These are phyloP conservation scores for Chalciporus sphaerocephalus DNA, from an alignment of 768 basidiomycete genomes.

Conservation along the genomic window DNA sequence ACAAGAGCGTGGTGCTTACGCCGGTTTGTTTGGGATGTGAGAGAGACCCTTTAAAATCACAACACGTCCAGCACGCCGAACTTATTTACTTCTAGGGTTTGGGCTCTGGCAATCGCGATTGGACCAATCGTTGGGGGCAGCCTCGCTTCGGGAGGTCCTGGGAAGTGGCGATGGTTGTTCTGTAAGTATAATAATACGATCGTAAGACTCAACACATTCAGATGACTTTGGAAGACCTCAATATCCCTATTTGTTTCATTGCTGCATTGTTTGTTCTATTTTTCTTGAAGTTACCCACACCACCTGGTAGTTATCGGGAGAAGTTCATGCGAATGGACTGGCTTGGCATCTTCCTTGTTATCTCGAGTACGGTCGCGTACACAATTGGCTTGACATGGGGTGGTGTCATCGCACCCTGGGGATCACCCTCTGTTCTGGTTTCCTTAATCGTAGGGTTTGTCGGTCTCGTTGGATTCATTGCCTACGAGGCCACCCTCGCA, in stretches of 20 bases:
- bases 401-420: too few species aligned
- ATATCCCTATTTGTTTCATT: slow-evolving; percentile 34
- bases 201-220: too few species aligned
- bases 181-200: too few species aligned
- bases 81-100: too few species aligned
- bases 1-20: too few species aligned
- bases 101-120: slow-evolving; percentile 33
- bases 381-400: too few species aligned
- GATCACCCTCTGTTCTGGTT: slow-evolving; percentile 34
- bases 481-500: slow-evolving; percentile 35
- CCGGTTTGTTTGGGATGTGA: too few species aligned
- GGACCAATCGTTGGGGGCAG: slow-evolving; percentile 37
- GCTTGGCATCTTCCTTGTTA: slow-evolving; percentile 35
- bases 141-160: slow-evolving; percentile 22
- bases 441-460: slow-evolving; percentile 39
- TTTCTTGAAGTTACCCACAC: slow-evolving; percentile 32
- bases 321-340: slow-evolving; percentile 38
- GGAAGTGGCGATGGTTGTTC: slow-evolving; percentile 41
- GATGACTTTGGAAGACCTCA: too few species aligned
- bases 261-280: slow-evolving; percentile 21
- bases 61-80: too few species aligned
- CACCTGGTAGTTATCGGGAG: slow-evolving; percentile 27
- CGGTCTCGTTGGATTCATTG: slow-evolving; percentile 34
- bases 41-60: too few species aligned
- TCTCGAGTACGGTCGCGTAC: slow-evolving; percentile 28